Evolutionary conservation across 495 filamentous ascomycete species (phyloP).

Genomic region (Chaetomium cochliodes): DNA sequence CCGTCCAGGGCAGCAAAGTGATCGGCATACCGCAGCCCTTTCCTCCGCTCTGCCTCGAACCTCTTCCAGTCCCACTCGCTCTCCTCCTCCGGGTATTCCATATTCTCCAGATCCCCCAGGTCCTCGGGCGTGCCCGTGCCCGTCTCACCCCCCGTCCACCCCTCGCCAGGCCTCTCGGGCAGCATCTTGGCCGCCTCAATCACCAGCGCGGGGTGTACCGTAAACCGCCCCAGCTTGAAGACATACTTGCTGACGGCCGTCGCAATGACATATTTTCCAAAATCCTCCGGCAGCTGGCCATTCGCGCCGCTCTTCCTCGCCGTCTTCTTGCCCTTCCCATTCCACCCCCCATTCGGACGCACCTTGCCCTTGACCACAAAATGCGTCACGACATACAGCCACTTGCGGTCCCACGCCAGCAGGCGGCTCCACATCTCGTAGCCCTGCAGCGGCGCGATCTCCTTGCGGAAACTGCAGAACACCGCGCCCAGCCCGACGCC

Average conservation of each 20-base stretch:
- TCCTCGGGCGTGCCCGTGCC: constrained; percentile 38
- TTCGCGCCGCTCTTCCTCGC: constrained; percentile 27
- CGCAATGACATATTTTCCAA: constrained; percentile 61
- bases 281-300: constrained; percentile 43
- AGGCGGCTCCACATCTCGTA: constrained; percentile 75
- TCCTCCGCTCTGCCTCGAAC: constrained; percentile 47
- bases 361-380: constrained; percentile 59
- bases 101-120: constrained; percentile 27
- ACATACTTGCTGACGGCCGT: constrained; percentile 83
- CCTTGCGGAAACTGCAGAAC: constrained; percentile 62
- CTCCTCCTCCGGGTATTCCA: constrained; percentile 30
- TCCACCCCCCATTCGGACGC: constrained; percentile 43
- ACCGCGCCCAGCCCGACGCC: constrained; percentile 67
- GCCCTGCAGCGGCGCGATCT: constrained; percentile 65
- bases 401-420: constrained; percentile 66
- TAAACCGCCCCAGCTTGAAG: constrained; percentile 82
- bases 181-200: constrained; percentile 67
- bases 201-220: constrained; percentile 76
- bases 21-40: constrained; percentile 48
- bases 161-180: constrained; percentile 52
- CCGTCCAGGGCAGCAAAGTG: constrained; percentile 54
- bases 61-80: constrained; percentile 51
- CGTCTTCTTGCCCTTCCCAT: constrained; percentile 28
- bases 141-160: constrained; percentile 47
- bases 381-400: constrained; percentile 51